Conservation (phyloP, 1,284 basidiomycete genomes). For the Ustilago hordei region DNA sequence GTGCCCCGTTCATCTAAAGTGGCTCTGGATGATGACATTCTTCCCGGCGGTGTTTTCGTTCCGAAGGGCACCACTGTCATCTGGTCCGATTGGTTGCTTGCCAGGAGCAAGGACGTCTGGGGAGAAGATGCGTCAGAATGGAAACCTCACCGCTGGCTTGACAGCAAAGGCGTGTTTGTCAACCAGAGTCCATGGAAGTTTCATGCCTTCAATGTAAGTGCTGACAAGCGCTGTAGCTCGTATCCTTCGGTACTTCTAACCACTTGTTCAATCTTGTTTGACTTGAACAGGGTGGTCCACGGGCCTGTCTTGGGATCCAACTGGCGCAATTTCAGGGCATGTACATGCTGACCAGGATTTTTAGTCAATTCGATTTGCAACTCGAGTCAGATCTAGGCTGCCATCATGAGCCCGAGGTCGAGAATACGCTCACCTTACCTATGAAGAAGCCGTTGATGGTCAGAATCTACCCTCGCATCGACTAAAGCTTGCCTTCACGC, state of each 20-base stretch:
- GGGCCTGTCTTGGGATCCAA: conserved; percentile 29
- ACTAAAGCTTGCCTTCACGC: neutral
- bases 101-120: conserved; percentile 73
- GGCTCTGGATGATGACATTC: conserved; percentile 18
- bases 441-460: conserved; percentile 32
- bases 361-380: conserved; percentile 26
- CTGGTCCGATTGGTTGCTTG: conserved; percentile 50
- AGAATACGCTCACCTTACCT: conserved; percentile 28
- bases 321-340: conserved; percentile 27
- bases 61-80: conserved; percentile 11
- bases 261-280: neutral
- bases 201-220: conserved; percentile 31
- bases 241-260: neutral
- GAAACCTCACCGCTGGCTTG: conserved; percentile 75
- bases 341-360: conserved; percentile 19
- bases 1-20: conserved; percentile 29
- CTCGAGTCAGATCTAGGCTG: conserved; percentile 21
- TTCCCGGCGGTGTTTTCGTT: conserved; percentile 14
- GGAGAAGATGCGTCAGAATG: conserved; percentile 75
- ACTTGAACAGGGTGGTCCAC: conserved; percentile 15
- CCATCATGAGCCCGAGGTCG: conserved; percentile 18
- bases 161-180: conserved; percentile 1
- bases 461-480: neutral
- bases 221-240: neutral
- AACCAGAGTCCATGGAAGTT: conserved; percentile 11